Conservation (phyloP, 2,329 filamentous ascomycete species). For the Xylaria sp. region DNA sequence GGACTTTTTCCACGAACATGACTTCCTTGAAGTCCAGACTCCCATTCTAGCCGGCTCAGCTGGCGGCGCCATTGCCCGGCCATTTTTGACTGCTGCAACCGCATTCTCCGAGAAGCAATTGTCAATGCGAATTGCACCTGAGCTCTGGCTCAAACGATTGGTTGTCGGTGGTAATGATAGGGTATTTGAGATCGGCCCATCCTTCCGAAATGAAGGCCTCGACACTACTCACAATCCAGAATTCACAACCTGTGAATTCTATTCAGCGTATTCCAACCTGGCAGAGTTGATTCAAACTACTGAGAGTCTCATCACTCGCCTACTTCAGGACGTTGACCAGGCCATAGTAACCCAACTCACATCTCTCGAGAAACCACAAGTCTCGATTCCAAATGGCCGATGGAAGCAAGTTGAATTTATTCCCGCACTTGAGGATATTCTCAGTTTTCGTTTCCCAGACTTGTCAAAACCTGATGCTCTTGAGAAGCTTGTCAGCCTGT, state of each 20-base stretch:
- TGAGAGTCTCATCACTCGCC: constrained; percentile 72
- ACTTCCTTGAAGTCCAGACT: constrained; percentile 90
- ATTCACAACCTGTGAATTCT: constrained; percentile 98
- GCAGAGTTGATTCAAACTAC: constrained; percentile 80
- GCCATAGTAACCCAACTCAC: constrained; percentile 58
- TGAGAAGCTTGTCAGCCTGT: constrained; percentile 63
- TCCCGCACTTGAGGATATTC: constrained; percentile 76
- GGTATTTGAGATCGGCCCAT: constrained; percentile 92
- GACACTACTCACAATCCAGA: constrained; percentile 96
- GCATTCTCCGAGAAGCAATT: constrained; percentile 79
- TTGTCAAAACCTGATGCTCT: constrained; percentile 67
- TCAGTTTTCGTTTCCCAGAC: constrained; percentile 74
- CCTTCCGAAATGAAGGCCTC: constrained; percentile 93
- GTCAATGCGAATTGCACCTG: constrained; percentile 88
- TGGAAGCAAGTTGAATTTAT: constrained; percentile 84
- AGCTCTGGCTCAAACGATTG: constrained; percentile 93
- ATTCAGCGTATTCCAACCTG: constrained; percentile 84
- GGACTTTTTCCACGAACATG: constrained; percentile 74
- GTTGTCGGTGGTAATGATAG: constrained; percentile 88
- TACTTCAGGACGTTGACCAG: constrained; percentile 64
- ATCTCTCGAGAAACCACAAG: constrained; percentile 60
- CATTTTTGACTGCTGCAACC: constrained; percentile 83
- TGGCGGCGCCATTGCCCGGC: constrained; percentile 87
- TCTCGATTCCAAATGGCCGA: constrained; percentile 61
- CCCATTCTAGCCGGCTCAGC: constrained; percentile 86